phyloP scores from a whole-genome alignment of 164 flowering plant species.

The grape (Vitis vinifera) region DNA sequence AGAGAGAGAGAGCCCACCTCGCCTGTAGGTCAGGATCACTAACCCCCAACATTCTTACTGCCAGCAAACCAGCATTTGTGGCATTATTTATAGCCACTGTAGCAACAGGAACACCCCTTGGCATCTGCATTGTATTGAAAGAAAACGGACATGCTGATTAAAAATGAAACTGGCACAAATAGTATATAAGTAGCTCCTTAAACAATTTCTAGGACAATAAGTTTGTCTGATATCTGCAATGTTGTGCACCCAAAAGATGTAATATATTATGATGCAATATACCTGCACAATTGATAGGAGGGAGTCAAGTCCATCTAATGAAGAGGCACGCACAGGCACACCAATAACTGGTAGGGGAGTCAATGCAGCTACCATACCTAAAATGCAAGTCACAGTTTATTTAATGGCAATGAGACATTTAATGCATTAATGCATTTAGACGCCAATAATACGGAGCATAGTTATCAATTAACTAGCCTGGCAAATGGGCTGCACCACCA shows the following conservation, averaged over 20 bases:
- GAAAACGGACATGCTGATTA: no score
- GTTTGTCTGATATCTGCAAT: no score
- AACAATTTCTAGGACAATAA: no score
- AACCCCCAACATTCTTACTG: slow-evolving; percentile 67
- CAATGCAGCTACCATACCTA: slow-evolving; percentile 96
- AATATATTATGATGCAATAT: slow-evolving; percentile 4
- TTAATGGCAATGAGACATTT: neutral
- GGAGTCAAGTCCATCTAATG: slow-evolving; percentile 87
- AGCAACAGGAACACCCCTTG: slow-evolving; percentile 95
- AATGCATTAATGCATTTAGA: neutral
- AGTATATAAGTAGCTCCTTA: no score
- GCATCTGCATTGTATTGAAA: slow-evolving; percentile 60
- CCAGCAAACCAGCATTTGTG: slow-evolving; percentile 86
- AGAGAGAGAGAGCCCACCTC: no score
- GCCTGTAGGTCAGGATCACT: slow-evolving; percentile 19
- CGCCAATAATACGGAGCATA: neutral
- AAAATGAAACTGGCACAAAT: no score
- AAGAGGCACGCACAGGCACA: slow-evolving; percentile 85
- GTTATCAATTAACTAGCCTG: slow-evolving; percentile 49
- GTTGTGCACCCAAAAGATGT: neutral
- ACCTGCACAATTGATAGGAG: slow-evolving; percentile 97
- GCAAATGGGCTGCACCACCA: slow-evolving; percentile 98
- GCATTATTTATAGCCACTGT: slow-evolving; percentile 92
- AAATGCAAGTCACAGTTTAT: slow-evolving; percentile 8
- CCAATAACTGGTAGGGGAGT: slow-evolving; percentile 95